Evolutionary conservation across 2,329 filamentous ascomycete genomes (phyloP), one percentile per base, ranked within the genome.

Genomic region (Fusarium sp.): DNA sequence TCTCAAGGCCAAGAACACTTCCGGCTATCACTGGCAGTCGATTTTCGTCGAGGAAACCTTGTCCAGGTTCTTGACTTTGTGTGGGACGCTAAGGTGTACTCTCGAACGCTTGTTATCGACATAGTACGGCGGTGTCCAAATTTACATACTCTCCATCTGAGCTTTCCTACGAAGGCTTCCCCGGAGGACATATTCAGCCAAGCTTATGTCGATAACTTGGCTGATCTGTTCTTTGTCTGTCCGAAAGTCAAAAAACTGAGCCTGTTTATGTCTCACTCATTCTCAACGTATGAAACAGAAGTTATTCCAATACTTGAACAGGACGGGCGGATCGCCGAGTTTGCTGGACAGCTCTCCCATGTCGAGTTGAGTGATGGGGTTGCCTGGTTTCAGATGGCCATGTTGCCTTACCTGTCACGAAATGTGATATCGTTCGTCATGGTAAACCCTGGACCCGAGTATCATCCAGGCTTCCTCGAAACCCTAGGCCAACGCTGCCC

Each of bases 121-220:
- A 66, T 63, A 31, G 47, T 36, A 12, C 33, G 20, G 14, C 36
- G 24, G 6, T 76, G 74, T 20, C 60, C 66, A 10, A 75, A 76
- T 13, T 18, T 65, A 7, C 13, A 7, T 38, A 28, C 35, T 22
- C 35, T 54, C 18, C 15, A 17, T 7, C 24, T 54, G 24, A 20
- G 1, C 3, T 8, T 22, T 28, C 28, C 28, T 28, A 28, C 28
- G 7, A 28, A 28, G 28, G 28, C 28, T 28, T 28, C 28, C 28
- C 28, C 28, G 28, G 28, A 28, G 28, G 28, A 28, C 28, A 8
- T 28, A 8, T 28, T 54, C 13, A 5, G 18, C 9, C 35, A 38
- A 22, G 6, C 26, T 2, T 17, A 1, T 7, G 14, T 9, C 2
- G 35, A 39, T 28, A 22, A 54, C 20, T 26, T 54, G 14, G 51